A percentile compares a stretch with the other conserved stretches of the same genome.
Evolutionary conservation across 352 stramenopile genomes (phyloP).

Genomic region (Phytophthora sojae): DNA sequence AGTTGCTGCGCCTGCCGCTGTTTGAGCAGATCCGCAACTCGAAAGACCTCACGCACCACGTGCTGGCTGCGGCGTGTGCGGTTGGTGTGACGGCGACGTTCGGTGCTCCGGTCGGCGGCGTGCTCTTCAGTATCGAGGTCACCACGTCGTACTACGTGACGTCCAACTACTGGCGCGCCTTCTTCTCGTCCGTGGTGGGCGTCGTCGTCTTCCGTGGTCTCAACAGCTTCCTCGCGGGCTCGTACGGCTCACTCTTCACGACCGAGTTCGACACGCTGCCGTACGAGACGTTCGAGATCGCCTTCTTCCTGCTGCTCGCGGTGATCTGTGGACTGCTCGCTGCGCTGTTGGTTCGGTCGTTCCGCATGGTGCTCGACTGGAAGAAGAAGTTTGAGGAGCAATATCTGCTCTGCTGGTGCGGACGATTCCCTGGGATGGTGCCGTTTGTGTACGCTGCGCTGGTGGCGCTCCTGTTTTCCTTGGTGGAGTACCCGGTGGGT

Average conservation of each 20-base stretch:
- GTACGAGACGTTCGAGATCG: conserved; percentile 80
- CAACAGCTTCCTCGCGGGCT: conserved; percentile 65
- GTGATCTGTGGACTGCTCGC: conserved; percentile 86
- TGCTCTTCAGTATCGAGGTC: conserved; percentile 85
- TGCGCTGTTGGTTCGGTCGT: conserved; percentile 78
- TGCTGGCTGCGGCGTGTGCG: conserved; percentile 72
- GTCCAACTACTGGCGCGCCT: conserved; percentile 90
- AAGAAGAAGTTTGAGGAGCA: conserved; percentile 53
- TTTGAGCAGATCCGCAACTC: conserved; percentile 71
- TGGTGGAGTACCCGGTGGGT: conserved; percentile 77
- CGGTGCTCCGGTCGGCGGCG: conserved; percentile 74
- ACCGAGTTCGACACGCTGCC: conserved; percentile 77
- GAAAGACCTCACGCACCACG: conserved; percentile 71
- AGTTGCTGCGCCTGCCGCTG: conserved; percentile 61
- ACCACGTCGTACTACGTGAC: conserved; percentile 91
- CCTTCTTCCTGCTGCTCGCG: conserved; percentile 82
- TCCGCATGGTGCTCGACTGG: conserved; percentile 55
- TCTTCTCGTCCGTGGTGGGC: conserved; percentile 89
- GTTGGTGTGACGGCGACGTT: conserved; percentile 86
- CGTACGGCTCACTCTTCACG: conserved; percentile 79
- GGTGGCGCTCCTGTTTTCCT: conserved; percentile 71
- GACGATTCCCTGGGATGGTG: conserved; percentile 33
- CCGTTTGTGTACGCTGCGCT: conserved; percentile 77
- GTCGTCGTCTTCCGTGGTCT: conserved; percentile 87
- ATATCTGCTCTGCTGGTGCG: conserved; percentile 28